Percentiles rank a stretch among this genome's conserved stretches.
Conservation (phyloP, 352 stramenopile genomes). For the Phytophthora boehmeriae region DNA sequence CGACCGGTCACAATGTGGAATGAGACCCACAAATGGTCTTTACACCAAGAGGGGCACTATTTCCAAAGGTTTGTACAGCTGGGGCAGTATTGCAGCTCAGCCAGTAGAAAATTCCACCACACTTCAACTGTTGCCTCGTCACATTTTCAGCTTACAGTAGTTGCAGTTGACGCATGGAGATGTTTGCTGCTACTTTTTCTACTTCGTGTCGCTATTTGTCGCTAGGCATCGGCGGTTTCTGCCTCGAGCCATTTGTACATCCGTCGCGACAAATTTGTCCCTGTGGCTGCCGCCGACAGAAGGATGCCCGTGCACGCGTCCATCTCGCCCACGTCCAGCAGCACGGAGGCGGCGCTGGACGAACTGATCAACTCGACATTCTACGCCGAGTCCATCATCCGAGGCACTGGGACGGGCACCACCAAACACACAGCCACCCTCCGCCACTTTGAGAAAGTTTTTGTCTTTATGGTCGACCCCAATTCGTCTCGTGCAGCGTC, state of each 20-base stretch:
- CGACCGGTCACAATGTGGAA: conserved; percentile 6
- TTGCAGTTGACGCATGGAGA: no score
- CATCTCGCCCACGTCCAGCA: conserved; percentile 71
- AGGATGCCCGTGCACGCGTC: conserved; percentile 63
- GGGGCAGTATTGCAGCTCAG: background rate
- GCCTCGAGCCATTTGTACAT: background rate
- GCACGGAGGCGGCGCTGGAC: conserved; percentile 55
- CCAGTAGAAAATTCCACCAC: no score
- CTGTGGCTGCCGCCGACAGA: no score
- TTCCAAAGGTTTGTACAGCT: no score
- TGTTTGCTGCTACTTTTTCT: no score
- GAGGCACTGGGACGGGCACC: conserved; percentile 32
- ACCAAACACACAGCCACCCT: conserved; percentile 51
- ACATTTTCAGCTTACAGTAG: no score
- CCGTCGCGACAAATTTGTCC: background rate
- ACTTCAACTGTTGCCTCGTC: no score
- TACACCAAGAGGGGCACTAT: no score
- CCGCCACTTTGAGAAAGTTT: conserved; percentile 62
- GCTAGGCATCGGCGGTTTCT: conserved; percentile 18
- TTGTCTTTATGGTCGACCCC: conserved; percentile 78
- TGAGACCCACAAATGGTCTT: background rate
- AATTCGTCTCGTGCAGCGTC: conserved; percentile 66
- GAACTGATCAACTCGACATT: conserved; percentile 57
- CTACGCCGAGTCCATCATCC: conserved; percentile 51
- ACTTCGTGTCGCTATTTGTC: background rate